phyloP scores from a whole-genome alignment of 352 stramenopile species.

The Pythium volutum region DNA sequence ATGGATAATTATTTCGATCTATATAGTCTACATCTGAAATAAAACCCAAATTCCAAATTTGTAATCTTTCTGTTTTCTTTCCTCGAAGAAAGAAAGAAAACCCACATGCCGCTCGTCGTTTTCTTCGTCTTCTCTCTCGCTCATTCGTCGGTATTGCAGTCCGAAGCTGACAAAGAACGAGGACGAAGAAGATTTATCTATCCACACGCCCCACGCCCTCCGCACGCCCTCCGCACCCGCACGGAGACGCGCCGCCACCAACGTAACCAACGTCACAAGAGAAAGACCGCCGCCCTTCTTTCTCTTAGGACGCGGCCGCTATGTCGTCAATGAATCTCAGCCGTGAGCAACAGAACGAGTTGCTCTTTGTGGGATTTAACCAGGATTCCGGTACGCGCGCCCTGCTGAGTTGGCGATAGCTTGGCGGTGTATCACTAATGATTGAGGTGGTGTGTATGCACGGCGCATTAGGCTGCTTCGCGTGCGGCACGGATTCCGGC shows the following conservation, averaged over 20 bases:
- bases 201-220: not conserved
- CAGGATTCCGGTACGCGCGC: constrained; percentile 86
- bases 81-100: constrained; percentile 22
- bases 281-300: not conserved
- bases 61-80: constrained; percentile 23
- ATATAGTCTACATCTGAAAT: too few relatives aligned
- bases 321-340: constrained; percentile 77
- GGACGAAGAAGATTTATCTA: not conserved
- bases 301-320: not conserved
- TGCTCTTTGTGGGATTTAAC: constrained; percentile 95
- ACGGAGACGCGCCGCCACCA: not conserved
- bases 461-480: constrained; percentile 81
- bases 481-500: constrained; percentile 93
- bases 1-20: not conserved
- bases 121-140: not conserved
- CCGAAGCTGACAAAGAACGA: constrained; percentile 2
- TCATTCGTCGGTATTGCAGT: not conserved
- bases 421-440: not conserved
- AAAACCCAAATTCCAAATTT: too few relatives aligned
- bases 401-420: not conserved
- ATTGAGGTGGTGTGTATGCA: not conserved
- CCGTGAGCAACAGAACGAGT: constrained; percentile 89
- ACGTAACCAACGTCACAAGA: not conserved
- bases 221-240: not conserved
- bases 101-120: constrained; percentile 2